Evolutionary conservation across 2,329 filamentous ascomycete species (phyloP), one percentile per base, ranked within the genome.

Genomic region (Neospermospora avenae): DNA sequence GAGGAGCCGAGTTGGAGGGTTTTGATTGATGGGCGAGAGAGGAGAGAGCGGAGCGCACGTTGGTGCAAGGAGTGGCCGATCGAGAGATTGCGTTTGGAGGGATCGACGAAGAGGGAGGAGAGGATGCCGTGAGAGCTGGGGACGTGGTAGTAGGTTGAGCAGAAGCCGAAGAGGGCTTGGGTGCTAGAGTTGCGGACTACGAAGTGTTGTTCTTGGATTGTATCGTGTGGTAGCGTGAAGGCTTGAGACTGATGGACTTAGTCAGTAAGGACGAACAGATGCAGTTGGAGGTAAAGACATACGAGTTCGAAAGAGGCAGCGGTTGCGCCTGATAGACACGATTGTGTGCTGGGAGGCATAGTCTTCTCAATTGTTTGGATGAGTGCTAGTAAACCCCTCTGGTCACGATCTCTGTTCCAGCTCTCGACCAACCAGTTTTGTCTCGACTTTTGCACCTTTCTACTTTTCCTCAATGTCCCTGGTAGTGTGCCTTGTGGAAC

Each of bases 171-270:
- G 0, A 98, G 77, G 0, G 90, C 90, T 64, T 91, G 88, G 0
- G 93, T 98, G 73, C 90, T 96, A 76, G 90, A 96, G 72, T 97
- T 98, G 20, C 93, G 85, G 34, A 98, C 93, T 8, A 97, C 92
- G 70, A 93, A 96, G 73, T 98, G 93, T 0, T 86, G 80, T 74
- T 96, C 91, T 58, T 90, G 84, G 28, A 96, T 82, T 48, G 87
- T 83, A 0, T 84, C 78, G 67, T 86, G 86, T 64, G 81, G 51
- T 34, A 65, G 60, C 5, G 58, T 44, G 14, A 55, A 52, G 22
- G 22, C 35, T 31, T 54, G 34, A 20, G 28, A 42, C 24, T 18
- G 55, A 41, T n/a, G 59, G 64, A 8, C 48, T n/a, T 3, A 24
- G 41, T 61, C 44, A 61, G 54, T 37, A n/a, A 10, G 28, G 28